Percentiles rank a stretch among this genome's conserved stretches.
phyloP scores from a whole-genome alignment of 2,329 filamentous ascomycete genomes.

The Colletotrichum lindemuthianum region DNA sequence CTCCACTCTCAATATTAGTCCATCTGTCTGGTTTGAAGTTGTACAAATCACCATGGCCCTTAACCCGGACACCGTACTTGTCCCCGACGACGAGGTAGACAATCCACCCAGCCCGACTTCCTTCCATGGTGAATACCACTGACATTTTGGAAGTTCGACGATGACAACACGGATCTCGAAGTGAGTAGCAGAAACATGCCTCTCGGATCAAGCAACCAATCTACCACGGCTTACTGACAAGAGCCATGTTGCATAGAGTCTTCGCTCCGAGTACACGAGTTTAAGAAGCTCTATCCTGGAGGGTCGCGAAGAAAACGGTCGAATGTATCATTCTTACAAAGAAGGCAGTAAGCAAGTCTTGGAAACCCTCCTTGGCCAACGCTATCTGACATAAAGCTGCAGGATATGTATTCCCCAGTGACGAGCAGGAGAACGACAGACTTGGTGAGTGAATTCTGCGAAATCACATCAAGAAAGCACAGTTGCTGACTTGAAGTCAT shows the following conservation, averaged over 20 bases:
- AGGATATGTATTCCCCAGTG: constrained; percentile 27
- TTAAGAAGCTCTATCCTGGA: constrained; percentile 45
- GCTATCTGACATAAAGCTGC: neutral
- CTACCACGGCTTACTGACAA: too few relatives aligned
- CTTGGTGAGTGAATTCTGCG: constrained; percentile 34
- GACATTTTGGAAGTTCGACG: neutral
- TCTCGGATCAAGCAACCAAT: too few relatives aligned
- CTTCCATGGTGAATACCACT: neutral
- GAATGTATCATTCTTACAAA: constrained; percentile 6
- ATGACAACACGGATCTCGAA: neutral
- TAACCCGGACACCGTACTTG: neutral
- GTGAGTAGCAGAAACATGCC: neutral
- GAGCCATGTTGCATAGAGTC: neutral
- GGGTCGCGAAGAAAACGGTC: constrained; percentile 2
- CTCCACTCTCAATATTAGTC: too few relatives aligned
- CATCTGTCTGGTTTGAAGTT: too few relatives aligned
- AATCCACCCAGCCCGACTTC: neutral
- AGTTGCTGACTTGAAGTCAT: neutral
- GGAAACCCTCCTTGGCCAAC: too few relatives aligned
- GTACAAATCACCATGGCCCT: neutral
- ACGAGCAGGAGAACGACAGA: constrained; percentile 20
- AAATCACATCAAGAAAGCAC: neutral
- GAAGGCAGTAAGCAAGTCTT: constrained; percentile 4
- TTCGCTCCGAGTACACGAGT: constrained; percentile 38
- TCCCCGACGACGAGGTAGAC: neutral